A percentile compares a stretch with the other conserved stretches of the same genome.
Evolutionary conservation across 129 eudicot species (phyloP).

Genomic region (Ambrosia artemisiifolia): DNA sequence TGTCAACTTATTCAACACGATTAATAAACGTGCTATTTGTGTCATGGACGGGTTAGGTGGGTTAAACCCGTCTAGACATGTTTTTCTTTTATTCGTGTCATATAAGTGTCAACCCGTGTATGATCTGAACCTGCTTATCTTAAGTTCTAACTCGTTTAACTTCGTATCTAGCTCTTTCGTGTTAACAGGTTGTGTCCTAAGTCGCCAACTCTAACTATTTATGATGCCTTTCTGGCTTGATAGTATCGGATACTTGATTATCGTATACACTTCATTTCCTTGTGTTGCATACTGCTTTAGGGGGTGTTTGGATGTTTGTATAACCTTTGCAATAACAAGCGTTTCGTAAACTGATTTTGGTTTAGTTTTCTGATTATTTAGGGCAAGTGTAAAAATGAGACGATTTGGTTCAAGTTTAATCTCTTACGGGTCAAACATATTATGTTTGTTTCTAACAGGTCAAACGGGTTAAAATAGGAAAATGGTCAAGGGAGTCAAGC

Average conservation of each 20-base stretch:
- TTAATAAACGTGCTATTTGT: too few species aligned
- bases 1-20: too few species aligned
- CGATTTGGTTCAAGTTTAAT: too few species aligned
- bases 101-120: too few species aligned
- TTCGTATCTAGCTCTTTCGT: too few species aligned
- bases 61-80: too few species aligned
- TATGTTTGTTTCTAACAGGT: not conserved
- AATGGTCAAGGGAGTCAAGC: not conserved
- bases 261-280: not conserved
- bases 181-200: too few species aligned
- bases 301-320: constrained; percentile 12
- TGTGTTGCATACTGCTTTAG: constrained; percentile 8
- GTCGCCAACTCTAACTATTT: not conserved
- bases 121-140: too few species aligned
- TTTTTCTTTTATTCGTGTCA: too few species aligned
- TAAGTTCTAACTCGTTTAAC: too few species aligned
- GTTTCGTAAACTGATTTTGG: not conserved
- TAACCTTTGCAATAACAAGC: not conserved
- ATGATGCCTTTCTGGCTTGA: not conserved
- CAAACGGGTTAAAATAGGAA: not conserved
- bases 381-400: not conserved
- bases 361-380: not conserved
- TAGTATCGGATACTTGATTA: not conserved
- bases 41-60: too few species aligned
- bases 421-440: not conserved